Conservation (phyloP, 129 eudicot genomes). For the Saposhnikovia divaricata region DNA sequence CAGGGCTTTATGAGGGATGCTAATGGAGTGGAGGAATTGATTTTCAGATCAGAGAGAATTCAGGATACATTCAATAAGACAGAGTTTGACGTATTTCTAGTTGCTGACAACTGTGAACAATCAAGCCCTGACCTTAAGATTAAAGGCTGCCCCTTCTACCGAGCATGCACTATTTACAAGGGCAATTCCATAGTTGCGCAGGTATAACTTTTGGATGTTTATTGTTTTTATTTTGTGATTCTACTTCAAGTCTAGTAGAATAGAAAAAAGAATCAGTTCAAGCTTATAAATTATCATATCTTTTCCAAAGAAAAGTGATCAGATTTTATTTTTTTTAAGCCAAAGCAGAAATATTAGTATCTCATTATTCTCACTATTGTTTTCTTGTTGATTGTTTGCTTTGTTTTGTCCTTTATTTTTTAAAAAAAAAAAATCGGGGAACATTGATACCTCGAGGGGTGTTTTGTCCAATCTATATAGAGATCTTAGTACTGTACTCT, state of each 20-base stretch:
- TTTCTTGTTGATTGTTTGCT: not conserved
- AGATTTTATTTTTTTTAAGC: not conserved
- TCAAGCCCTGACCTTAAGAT: slow-evolving; percentile 36
- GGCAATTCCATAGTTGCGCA: slow-evolving; percentile 65
- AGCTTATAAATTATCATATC: not conserved
- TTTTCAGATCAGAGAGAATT: slow-evolving; percentile 47
- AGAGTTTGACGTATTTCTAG: slow-evolving; percentile 45
- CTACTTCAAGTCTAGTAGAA: not conserved
- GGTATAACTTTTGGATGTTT: slow-evolving; percentile 37
- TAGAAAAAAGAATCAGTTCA: not conserved
- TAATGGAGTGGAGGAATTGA: slow-evolving; percentile 30
- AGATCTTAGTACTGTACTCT: no score
- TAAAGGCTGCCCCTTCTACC: slow-evolving; percentile 64
- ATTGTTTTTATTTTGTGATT: not conserved
- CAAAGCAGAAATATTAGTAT: not conserved
- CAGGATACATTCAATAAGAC: slow-evolving; percentile 29
- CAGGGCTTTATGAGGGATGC: slow-evolving; percentile 41
- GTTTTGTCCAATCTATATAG: not conserved
- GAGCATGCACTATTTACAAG: slow-evolving; percentile 77
- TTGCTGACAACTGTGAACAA: slow-evolving; percentile 17
- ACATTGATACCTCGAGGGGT: not conserved
- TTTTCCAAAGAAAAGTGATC: not conserved
- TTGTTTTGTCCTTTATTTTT: not conserved
- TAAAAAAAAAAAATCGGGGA: not conserved
- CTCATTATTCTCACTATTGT: not conserved